phyloP scores from a whole-genome alignment of 2,329 filamentous ascomycete species.

The Aotearoamyces nothofagi region DNA sequence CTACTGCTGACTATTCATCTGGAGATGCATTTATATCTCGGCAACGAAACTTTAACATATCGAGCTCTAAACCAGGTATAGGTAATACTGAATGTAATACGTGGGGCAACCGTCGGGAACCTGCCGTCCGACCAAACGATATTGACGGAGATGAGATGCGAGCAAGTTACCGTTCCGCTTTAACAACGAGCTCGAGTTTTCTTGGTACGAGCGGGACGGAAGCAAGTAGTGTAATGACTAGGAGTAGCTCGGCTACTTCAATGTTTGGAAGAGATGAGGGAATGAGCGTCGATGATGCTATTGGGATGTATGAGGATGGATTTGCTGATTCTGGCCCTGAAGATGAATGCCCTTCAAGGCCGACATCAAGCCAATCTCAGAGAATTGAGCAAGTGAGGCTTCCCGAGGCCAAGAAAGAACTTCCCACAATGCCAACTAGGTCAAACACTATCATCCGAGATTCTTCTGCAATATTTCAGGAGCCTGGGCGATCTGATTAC shows the following conservation, averaged over 20 bases:
- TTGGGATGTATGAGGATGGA: conserved; percentile 53
- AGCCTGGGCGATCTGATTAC: conserved; percentile 14
- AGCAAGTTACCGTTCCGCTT: conserved; percentile 41
- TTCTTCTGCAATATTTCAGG: conserved; percentile 23
- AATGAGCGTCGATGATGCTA: conserved; percentile 50
- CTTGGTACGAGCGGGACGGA: conserved; percentile 56
- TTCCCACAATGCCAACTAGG: conserved; percentile 4
- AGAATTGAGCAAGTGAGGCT: conserved; percentile 8
- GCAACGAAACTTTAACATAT: conserved; percentile 16
- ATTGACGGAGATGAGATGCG: conserved; percentile 26
- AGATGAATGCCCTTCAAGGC: conserved; percentile 13
- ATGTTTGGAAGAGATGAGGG: conserved; percentile 36
- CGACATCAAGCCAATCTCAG: conserved; percentile 9
- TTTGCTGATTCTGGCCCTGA: conserved; percentile 37
- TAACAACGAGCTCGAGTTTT: conserved; percentile 41
- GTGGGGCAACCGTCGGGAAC: conserved; percentile 14
- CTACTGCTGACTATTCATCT: conserved; percentile 18
- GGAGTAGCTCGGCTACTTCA: conserved; percentile 59
- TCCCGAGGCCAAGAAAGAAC: conserved; percentile 13
- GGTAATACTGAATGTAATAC: conserved; percentile 14
- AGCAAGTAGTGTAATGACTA: conserved; percentile 68
- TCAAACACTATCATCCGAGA: conserved; percentile 13
- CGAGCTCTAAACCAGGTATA: conserved; percentile 9
- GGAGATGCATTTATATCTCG: conserved; percentile 15
- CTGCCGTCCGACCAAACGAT: conserved; percentile 9